A percentile compares a stretch with the other conserved stretches of the same genome.
Evolutionary conservation across 192 early-diverging fungal species (phyloP).

Genomic region (Umbelopsis sp.): DNA sequence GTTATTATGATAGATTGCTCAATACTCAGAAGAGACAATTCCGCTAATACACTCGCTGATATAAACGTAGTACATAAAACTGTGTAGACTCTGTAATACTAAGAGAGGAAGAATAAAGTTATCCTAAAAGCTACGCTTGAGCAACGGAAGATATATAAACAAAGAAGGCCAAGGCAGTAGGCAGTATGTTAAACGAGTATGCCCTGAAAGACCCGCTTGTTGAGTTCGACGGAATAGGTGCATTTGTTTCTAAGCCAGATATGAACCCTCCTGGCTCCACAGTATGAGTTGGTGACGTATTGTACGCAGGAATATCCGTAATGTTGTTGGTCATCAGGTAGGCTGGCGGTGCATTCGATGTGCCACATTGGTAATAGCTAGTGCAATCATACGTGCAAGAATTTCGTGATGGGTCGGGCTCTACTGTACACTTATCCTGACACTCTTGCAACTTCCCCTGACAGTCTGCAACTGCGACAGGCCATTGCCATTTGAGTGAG

Average conservation of each 20-base stretch:
- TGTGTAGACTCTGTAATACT: not conserved
- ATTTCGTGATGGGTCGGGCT: not conserved
- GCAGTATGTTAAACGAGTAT: not conserved
- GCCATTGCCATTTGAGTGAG: conserved; percentile 26
- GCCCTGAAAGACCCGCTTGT: not conserved
- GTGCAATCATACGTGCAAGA: conserved; percentile 13
- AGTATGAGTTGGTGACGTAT: not conserved
- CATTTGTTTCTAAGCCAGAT: not conserved
- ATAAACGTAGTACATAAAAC: not conserved
- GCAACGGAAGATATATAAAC: not conserved
- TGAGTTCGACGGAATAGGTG: not conserved
- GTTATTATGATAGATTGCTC: too few species aligned
- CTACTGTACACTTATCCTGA: conserved; percentile 19
- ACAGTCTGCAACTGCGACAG: conserved; percentile 33
- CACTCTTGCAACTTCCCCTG: conserved; percentile 30
- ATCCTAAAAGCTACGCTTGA: not conserved
- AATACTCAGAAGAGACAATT: too few species aligned
- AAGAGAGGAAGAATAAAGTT: not conserved
- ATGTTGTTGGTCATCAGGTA: conserved; percentile 17
- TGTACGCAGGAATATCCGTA: conserved; percentile 11
- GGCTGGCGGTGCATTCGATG: not conserved
- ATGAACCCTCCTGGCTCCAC: not conserved
- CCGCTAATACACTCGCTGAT: too few species aligned
- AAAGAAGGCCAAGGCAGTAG: not conserved
- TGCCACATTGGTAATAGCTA: conserved; percentile 19